Percentiles rank a stretch among this genome's conserved stretches.
Conservation (phyloP, 1,284 basidiomycete genomes). For the Microbotryum intermedium region DNA sequence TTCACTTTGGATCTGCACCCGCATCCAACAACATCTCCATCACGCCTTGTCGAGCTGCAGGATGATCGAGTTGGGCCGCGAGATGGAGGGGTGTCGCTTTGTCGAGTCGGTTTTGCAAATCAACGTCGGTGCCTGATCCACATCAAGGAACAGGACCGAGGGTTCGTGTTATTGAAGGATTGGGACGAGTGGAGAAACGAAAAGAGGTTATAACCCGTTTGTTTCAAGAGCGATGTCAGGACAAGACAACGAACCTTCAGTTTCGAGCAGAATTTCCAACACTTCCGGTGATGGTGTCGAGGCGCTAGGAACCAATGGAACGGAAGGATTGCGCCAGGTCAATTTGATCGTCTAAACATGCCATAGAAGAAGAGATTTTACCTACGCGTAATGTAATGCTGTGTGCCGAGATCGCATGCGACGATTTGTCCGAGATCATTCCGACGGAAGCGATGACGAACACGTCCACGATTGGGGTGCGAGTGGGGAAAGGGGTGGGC, state of each 20-base stretch:
- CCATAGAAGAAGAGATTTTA: slow-evolving; percentile 18
- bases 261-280: slow-evolving; percentile 62
- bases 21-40: slow-evolving; percentile 64
- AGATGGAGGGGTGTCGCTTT: slow-evolving; percentile 75
- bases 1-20: slow-evolving; percentile 62
- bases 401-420: slow-evolving; percentile 4
- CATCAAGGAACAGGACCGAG: not conserved
- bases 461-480: not conserved
- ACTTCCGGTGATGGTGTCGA: slow-evolving; percentile 51
- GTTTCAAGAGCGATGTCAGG: too few relatives aligned
- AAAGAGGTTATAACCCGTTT: too few relatives aligned
- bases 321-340: too few relatives aligned
- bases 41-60: slow-evolving; percentile 48
- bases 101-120: slow-evolving; percentile 63
- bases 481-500: slow-evolving; percentile 2
- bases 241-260: slow-evolving; percentile 49
- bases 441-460: not conserved
- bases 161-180: not conserved
- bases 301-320: slow-evolving; percentile 43
- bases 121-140: slow-evolving; percentile 58
- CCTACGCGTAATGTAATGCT: slow-evolving; percentile 76
- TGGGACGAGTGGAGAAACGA: too few relatives aligned
- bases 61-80: slow-evolving; percentile 57
- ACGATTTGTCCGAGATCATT: too few relatives aligned
- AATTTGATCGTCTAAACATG: not conserved